Conservation (phyloP, 306 rosid species). For the Quercus agrifolia region DNA sequence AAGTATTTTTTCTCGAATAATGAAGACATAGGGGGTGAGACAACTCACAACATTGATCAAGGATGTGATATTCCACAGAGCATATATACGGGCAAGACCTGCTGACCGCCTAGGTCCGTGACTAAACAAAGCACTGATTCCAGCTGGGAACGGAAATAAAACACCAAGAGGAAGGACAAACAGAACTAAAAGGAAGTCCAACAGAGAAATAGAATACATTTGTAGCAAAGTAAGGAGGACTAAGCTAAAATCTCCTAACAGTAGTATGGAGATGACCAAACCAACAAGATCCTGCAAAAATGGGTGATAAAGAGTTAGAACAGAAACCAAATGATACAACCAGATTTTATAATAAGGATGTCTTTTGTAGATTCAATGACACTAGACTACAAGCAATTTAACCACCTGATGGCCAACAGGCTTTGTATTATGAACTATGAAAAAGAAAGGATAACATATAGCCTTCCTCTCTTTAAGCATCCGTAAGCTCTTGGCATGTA, state of each 20-base stretch:
- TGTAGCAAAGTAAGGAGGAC: conserved; percentile 80
- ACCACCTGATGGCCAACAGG: conserved; percentile 94
- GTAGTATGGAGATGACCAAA: conserved; percentile 70
- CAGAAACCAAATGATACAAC: background rate
- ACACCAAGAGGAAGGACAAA: conserved; percentile 79
- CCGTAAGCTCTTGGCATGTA: conserved; percentile 58
- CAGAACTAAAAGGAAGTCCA: conserved; percentile 67
- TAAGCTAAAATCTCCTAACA: conserved; percentile 86
- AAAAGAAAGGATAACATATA: conserved; percentile 54
- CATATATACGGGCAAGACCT: conserved; percentile 85
- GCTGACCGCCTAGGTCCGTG: conserved; percentile 93
- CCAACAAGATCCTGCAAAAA: conserved; percentile 88
- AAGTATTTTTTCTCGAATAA: background rate
- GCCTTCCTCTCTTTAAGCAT: conserved; percentile 65
- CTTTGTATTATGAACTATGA: conserved; percentile 62
- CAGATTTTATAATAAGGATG: conserved; percentile 5
- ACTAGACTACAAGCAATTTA: conserved; percentile 11
- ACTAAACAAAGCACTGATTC: conserved; percentile 93
- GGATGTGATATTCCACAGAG: conserved; percentile 94
- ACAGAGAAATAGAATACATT: conserved; percentile 72
- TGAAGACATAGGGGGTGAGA: conserved; percentile 5
- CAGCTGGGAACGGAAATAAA: conserved; percentile 86
- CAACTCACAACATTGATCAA: conserved; percentile 88
- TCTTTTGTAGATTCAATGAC: background rate
- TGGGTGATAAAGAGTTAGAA: conserved; percentile 14